phyloP scores from a whole-genome alignment of 345 rosid genomes.

The Salix purpurea region DNA sequence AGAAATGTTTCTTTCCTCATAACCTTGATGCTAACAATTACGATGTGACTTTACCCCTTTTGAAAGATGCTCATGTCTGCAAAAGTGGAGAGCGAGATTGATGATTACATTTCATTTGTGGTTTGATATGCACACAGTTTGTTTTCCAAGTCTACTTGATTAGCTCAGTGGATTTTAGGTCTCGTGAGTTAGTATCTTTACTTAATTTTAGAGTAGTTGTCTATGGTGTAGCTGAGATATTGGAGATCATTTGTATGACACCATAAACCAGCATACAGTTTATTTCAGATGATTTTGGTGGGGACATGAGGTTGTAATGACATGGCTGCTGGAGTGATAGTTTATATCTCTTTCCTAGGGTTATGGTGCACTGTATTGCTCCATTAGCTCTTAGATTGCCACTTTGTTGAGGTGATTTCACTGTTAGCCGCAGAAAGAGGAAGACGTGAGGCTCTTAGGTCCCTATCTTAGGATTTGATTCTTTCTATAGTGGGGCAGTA shows the following conservation, averaged over 20 bases:
- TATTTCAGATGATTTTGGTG: not conserved
- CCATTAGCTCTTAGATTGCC: not conserved
- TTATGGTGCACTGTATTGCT: not conserved
- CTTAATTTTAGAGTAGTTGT: not conserved
- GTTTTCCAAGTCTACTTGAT: not conserved
- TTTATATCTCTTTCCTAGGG: slow-evolving; percentile 2
- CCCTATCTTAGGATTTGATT: not conserved
- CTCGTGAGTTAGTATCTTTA: not conserved
- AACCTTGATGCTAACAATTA: slow-evolving; percentile 7
- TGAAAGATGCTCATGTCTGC: not conserved
- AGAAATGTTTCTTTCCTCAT: slow-evolving; percentile 7
- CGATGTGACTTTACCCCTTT: not conserved
- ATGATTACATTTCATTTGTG: not conserved
- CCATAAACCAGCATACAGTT: not conserved
- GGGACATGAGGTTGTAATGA: not conserved
- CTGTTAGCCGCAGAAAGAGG: not conserved
- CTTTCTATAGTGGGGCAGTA: not conserved
- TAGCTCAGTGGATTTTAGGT: not conserved
- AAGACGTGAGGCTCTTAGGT: not conserved
- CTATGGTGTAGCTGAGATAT: not conserved
- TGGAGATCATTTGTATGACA: not conserved
- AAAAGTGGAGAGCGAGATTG: not conserved
- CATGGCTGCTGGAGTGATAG: not conserved
- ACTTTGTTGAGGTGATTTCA: not conserved
- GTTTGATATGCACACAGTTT: not conserved